Evolutionary conservation across 495 filamentous ascomycete species (phyloP), one percentile per base, ranked within the genome.

Genomic region (Hypomontagnella submonticulosa): DNA sequence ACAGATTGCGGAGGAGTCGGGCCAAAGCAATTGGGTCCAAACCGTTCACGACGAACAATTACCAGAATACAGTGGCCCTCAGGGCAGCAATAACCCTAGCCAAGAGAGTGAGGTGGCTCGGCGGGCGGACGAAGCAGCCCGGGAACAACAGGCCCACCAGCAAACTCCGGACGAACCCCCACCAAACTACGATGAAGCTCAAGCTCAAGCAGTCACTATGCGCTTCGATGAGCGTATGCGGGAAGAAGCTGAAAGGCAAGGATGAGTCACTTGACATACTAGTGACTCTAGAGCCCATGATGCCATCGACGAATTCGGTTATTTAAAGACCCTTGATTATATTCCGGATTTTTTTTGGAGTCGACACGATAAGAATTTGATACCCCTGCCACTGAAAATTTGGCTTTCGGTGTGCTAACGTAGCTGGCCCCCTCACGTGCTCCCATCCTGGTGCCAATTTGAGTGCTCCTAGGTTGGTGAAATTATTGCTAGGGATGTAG

Each of bases 171-270:
- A 85, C 59, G 95, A 94, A 60, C 92, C 93, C 12, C 95, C 95
- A 30, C 95, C 95, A 33, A 91, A 91, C 34, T 99, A 99, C 74
- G 91, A 97, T 71, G 92, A 97, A 72, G 91, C 89, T 27, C 95
- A 97, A 75, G 83, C 86, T 56, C 87, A 90, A 61, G 92, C 89
- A 61, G 81, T 97, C n/a, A 73, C 64, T 43, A 79, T 76, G 42
- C 76, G 73, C 34, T 75, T 84, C 19, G 83, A 84, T 42, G 74
- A 84, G 59, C 76, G 76, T 12, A 66, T 77, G 75, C 70, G 81
- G 13, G 75, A 80, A 38, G 80, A 79, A 46, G 79, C 77, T 16
- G 81, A 84, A 57, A 71, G 79, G 40, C 71, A 74, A 27, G 76
- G 63, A 76, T 34, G 20, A 30, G 15, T 36, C 18, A 20, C 6